phyloP scores from a whole-genome alignment of 176 grass and related monocot genomes.

The Secale cereale region DNA sequence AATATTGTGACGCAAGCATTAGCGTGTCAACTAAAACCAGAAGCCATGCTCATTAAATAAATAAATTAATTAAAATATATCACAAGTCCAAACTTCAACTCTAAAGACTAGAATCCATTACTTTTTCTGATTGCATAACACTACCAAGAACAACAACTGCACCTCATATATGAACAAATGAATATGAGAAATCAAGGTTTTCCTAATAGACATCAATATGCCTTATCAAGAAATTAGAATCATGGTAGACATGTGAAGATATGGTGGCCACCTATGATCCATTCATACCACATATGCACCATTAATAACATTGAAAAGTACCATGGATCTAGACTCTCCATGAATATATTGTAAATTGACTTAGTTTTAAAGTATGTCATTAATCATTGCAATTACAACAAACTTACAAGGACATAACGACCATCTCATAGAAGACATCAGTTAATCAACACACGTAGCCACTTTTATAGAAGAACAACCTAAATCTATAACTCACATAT shows the following conservation, averaged over 20 bases:
- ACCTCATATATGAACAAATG: neutral
- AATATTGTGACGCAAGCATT: neutral
- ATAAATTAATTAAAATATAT: neutral
- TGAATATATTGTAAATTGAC: neutral
- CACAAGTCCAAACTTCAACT: neutral
- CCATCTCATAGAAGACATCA: neutral
- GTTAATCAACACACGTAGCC: neutral
- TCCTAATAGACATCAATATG: neutral
- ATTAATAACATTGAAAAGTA: neutral
- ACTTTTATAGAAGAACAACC: neutral
- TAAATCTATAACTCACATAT: neutral
- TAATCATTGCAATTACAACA: neutral
- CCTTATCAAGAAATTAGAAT: neutral
- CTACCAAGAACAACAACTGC: neutral
- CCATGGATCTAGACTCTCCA: neutral
- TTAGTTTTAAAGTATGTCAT: neutral
- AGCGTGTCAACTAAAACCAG: neutral
- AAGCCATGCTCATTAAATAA: neutral
- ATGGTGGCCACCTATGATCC: neutral
- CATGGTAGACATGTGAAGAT: neutral
- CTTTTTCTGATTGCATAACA: neutral
- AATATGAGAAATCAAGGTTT: neutral
- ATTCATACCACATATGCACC: neutral
- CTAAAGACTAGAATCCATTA: neutral
- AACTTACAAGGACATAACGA: neutral